Percentiles rank a stretch among this genome's conserved stretches.
phyloP scores from a whole-genome alignment of 1,284 basidiomycete species.

The Singerocomus inundabilis region DNA sequence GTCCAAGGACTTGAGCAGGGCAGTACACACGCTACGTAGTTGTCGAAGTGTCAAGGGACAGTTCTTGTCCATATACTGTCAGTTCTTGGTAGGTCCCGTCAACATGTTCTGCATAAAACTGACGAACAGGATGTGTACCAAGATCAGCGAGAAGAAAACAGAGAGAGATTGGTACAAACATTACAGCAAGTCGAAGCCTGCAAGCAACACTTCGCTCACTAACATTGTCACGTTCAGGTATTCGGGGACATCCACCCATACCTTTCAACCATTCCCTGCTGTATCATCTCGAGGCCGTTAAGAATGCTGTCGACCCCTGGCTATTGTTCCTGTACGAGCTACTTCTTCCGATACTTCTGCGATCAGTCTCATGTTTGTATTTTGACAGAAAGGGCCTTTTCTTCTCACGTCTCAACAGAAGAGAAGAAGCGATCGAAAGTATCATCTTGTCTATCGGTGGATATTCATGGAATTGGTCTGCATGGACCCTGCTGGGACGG shows the following conservation, averaged over 20 bases:
- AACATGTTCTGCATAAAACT: not conserved
- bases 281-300: conserved; percentile 59
- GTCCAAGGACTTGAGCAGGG: conserved; percentile 78
- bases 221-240: conserved; percentile 45
- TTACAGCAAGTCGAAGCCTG: conserved; percentile 51
- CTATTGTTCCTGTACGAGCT: conserved; percentile 71
- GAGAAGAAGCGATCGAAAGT: conserved; percentile 85
- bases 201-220: not conserved
- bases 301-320: conserved; percentile 73
- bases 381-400: conserved; percentile 72
- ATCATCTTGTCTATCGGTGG: conserved; percentile 75
- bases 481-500: conserved; percentile 81
- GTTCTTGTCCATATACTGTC: conserved; percentile 81
- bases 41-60: conserved; percentile 70
- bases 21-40: conserved; percentile 59
- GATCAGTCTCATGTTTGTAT: conserved; percentile 4
- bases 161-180: conserved; percentile 71
- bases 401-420: conserved; percentile 71
- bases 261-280: conserved; percentile 67
- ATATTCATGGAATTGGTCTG: conserved; percentile 96
- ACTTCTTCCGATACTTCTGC: conserved; percentile 3
- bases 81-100: conserved; percentile 71
- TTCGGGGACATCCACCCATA: conserved; percentile 68
- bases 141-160: conserved; percentile 69
- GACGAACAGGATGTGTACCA: conserved; percentile 4